Conservation (phyloP, 495 filamentous ascomycete genomes). For the Beverwykella pulmonaria region DNA sequence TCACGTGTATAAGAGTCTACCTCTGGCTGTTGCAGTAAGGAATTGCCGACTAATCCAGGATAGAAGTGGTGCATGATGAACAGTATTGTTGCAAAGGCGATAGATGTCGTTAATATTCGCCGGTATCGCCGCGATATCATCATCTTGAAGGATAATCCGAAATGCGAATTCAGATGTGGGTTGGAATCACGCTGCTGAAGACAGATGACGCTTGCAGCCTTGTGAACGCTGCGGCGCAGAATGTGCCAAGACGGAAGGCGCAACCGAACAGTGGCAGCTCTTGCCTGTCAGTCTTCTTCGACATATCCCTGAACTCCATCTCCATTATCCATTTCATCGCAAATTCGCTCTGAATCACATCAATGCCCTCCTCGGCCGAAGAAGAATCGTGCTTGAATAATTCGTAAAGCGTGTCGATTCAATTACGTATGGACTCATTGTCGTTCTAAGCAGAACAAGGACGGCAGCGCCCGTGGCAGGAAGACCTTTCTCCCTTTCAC, state of each 20-base stretch:
- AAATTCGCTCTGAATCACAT: too few relatives aligned
- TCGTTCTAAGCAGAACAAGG: too few relatives aligned
- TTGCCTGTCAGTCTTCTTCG: too few relatives aligned
- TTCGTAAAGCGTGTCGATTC: too few relatives aligned
- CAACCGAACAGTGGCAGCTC: neutral
- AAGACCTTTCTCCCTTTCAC: too few relatives aligned
- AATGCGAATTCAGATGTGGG: neutral
- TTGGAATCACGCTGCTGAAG: neutral
- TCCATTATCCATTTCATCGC: too few relatives aligned
- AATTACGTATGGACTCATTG: too few relatives aligned
- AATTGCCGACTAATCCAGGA: neutral
- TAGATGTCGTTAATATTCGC: conserved; percentile 11
- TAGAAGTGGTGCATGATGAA: neutral
- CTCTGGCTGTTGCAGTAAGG: neutral
- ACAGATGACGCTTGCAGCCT: neutral
- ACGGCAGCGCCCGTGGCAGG: too few relatives aligned
- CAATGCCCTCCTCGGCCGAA: too few relatives aligned
- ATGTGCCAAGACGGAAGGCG: conserved; percentile 2
- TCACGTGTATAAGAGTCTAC: neutral
- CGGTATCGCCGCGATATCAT: conserved; percentile 25
- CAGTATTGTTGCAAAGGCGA: neutral
- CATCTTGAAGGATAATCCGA: neutral
- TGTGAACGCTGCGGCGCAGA: neutral
- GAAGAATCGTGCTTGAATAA: too few relatives aligned
- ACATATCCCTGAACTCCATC: too few relatives aligned